A percentile compares a stretch with the other conserved stretches of the same genome.
phyloP scores from a whole-genome alignment of 2,329 filamentous ascomycete genomes.

The Colletotrichum coccodes region DNA sequence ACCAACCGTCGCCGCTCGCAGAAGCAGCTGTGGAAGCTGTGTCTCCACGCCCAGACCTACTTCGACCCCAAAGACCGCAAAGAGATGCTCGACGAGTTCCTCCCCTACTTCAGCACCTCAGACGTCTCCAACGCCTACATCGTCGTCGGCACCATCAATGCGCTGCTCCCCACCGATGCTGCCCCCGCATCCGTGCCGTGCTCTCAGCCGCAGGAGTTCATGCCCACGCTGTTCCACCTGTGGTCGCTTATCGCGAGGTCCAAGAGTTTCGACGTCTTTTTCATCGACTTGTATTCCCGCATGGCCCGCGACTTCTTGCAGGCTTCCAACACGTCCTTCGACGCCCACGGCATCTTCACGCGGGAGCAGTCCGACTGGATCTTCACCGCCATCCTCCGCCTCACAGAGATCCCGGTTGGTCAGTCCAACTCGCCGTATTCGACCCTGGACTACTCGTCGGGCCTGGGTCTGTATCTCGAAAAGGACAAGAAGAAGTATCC shows the following conservation, averaged over 20 bases:
- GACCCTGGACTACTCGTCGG: conserved; percentile 83
- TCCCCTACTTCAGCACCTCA: conserved; percentile 92
- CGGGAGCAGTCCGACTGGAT: conserved; percentile 91
- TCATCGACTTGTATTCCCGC: conserved; percentile 90
- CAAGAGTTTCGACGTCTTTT: conserved; percentile 84
- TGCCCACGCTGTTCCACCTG: conserved; percentile 95
- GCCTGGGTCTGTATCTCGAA: conserved; percentile 86
- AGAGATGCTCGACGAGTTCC: conserved; percentile 81
- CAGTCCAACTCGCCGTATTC: conserved; percentile 95
- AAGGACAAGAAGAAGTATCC: conserved; percentile 95
- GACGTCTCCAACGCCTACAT: conserved; percentile 93
- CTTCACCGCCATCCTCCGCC: conserved; percentile 88
- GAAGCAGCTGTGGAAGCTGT: conserved; percentile 84
- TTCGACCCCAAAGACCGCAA: conserved; percentile 90
- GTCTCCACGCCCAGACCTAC: conserved; percentile 89
- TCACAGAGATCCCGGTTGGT: conserved; percentile 95
- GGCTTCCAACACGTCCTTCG: conserved; percentile 80
- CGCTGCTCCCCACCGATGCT: conserved; percentile 86
- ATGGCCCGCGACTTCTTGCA: conserved; percentile 85
- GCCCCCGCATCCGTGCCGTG: conserved; percentile 76
- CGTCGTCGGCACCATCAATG: conserved; percentile 86
- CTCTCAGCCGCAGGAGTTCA: conserved; percentile 86
- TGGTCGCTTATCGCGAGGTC: conserved; percentile 95
- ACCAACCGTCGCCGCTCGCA: conserved; percentile 63
- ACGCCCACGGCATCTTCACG: conserved; percentile 90